Percentiles rank a stretch among this genome's conserved stretches.
phyloP scores from a whole-genome alignment of 345 rosid genomes.

The Adansonia digitata region DNA sequence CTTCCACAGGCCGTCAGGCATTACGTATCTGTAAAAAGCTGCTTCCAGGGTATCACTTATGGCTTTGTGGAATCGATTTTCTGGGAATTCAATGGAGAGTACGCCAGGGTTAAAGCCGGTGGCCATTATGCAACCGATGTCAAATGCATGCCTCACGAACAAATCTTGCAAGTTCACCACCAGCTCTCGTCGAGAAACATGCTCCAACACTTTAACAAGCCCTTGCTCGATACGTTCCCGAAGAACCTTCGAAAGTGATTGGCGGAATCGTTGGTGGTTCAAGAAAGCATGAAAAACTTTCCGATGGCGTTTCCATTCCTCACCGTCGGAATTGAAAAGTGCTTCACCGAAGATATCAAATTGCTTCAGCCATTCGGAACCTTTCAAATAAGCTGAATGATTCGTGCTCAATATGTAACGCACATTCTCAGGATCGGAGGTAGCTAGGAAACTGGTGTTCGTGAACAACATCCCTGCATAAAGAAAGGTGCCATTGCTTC shows the following conservation, averaged over 20 bases:
- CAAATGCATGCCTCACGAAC: conserved; percentile 2
- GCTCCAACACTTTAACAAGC: conserved; percentile 12
- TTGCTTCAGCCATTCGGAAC: conserved; percentile 2
- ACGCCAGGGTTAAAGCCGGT: background rate
- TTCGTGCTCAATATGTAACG: background rate
- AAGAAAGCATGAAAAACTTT: background rate
- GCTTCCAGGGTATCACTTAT: conserved; percentile 11
- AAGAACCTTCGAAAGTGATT: background rate
- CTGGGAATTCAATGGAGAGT: background rate
- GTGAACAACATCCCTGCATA: background rate
- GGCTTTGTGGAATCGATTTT: conserved; percentile 7
- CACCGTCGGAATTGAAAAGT: conserved; percentile 13
- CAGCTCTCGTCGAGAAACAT: background rate
- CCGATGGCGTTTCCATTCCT: conserved; percentile 18
- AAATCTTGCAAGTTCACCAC: conserved; percentile 22
- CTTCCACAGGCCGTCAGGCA: conserved; percentile 19
- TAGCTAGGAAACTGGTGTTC: background rate
- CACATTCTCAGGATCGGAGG: conserved; percentile 5
- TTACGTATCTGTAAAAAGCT: background rate
- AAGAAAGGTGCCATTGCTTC: background rate
- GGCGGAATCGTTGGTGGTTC: background rate
- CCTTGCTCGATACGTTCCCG: background rate
- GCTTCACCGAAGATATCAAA: conserved; percentile 20
- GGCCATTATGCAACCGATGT: background rate
- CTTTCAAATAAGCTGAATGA: background rate